phyloP scores from a whole-genome alignment of 169 alveolate species.

The Plasmodium cynomolgi region DNA sequence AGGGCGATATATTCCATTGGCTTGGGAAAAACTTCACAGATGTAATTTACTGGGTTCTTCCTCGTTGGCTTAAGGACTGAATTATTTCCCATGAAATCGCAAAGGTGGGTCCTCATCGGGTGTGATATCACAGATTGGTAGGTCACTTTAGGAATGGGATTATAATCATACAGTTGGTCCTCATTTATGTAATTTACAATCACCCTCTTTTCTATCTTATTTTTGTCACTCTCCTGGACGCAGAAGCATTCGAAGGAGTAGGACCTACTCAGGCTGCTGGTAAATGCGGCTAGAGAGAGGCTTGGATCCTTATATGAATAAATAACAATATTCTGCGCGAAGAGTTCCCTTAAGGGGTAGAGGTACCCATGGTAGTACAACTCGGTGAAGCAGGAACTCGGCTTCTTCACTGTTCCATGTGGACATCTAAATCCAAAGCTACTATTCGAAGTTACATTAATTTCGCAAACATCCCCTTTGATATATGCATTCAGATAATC shows the following conservation, averaged over 20 bases:
- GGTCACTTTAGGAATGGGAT: background rate
- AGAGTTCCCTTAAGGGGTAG: background rate
- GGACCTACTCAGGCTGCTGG: background rate
- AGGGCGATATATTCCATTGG: conserved; percentile 64
- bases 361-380: conserved; percentile 4
- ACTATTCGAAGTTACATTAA: conserved; percentile 3
- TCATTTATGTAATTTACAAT: conserved; percentile 34
- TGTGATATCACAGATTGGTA: background rate
- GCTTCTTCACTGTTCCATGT: conserved; percentile 14
- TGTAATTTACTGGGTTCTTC: conserved; percentile 9
- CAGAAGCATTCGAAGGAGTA: conserved; percentile 43
- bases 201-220: conserved; percentile 15
- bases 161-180: conserved; percentile 59
- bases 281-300: conserved; percentile 41
- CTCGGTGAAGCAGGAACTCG: conserved; percentile 20
- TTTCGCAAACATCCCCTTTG: conserved; percentile 29
- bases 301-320: conserved; percentile 12
- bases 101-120: conserved; percentile 40
- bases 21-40: conserved; percentile 40
- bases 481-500: conserved; percentile 17
- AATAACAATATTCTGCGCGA: background rate
- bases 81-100: conserved; percentile 12
- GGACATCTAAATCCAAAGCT: conserved; percentile 60
- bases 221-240: background rate
- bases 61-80: conserved; percentile 10